These are phyloP conservation scores for Calonectria hongkongensis DNA, from an alignment of 2,329 filamentous ascomycete species.

Conservation along the genomic window DNA sequence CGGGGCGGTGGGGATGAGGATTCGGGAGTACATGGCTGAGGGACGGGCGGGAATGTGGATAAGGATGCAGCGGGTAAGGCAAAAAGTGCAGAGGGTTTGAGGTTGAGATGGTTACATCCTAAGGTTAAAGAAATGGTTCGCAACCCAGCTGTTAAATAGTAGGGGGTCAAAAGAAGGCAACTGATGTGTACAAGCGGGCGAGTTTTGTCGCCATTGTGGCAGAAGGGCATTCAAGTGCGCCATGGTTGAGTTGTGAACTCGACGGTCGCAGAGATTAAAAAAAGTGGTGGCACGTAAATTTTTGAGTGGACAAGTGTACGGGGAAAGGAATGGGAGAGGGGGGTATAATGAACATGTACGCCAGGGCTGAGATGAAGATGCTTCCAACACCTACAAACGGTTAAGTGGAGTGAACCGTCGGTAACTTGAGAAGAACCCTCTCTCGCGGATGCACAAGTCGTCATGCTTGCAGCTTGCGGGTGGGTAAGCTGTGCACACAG, in stretches of 20 bases:
- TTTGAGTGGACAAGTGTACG: too few relatives aligned
- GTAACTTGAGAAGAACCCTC: too few relatives aligned
- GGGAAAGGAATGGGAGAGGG: too few relatives aligned
- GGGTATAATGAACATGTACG: too few relatives aligned
- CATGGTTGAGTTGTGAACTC: neutral
- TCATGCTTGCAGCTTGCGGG: too few relatives aligned
- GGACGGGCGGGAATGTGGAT: neutral
- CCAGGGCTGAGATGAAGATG: too few relatives aligned
- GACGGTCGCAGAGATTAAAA: neutral
- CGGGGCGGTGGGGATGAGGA: slow-evolving; percentile 12
- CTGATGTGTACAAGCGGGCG: neutral
- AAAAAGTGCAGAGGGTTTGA: neutral
- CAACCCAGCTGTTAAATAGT: neutral
- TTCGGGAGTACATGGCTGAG: neutral
- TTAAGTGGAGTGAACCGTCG: too few relatives aligned
- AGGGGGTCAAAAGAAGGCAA: neutral
- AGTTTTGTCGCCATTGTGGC: neutral
- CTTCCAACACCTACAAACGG: too few relatives aligned
- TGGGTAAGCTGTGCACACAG: too few relatives aligned
- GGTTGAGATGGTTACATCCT: neutral
- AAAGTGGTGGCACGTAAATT: too few relatives aligned
- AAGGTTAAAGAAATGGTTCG: neutral
- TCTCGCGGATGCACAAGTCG: too few relatives aligned
- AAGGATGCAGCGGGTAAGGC: neutral
- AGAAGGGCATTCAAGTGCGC: neutral